Evolutionary conservation across 352 stramenopile species (phyloP).

Genomic region (Sclerospora graminicola): DNA sequence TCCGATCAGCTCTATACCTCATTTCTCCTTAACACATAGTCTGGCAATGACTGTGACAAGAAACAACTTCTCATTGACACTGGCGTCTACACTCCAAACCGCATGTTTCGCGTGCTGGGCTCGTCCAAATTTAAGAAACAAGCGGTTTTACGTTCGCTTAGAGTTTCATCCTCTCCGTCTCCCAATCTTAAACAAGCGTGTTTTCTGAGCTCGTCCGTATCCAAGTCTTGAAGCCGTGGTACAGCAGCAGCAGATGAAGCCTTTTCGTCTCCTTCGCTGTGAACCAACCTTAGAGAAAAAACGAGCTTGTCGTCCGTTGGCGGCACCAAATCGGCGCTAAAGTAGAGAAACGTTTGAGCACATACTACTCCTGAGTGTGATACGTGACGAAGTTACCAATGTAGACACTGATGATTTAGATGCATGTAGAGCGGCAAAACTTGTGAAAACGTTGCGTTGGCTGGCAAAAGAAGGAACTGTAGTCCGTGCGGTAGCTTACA

Average conservation of each 20-base stretch:
- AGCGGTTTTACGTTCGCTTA: slow-evolving; percentile 26
- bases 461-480: no score
- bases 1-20: slow-evolving; percentile 8
- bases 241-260: slow-evolving; percentile 1
- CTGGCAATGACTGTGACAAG: slow-evolving; percentile 12
- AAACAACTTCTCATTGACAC: slow-evolving; percentile 86
- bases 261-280: slow-evolving; percentile 26
- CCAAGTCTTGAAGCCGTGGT: slow-evolving; percentile 19
- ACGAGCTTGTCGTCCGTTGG: no score
- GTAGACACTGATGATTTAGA: no score
- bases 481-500: no score
- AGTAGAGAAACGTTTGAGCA: no score
- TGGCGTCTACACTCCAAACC: slow-evolving; percentile 94
- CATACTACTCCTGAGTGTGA: no score
- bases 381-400: no score
- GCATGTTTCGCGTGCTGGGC: slow-evolving; percentile 89
- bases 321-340: no score
- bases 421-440: no score
- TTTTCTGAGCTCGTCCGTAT: slow-evolving; percentile 49
- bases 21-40: slow-evolving; percentile 25
- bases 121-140: slow-evolving; percentile 91
- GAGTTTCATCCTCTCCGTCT: background rate
- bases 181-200: slow-evolving; percentile 21
- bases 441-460: no score
- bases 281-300: no score